These are phyloP conservation scores for Besnoitia besnoiti DNA, from an alignment of 169 alveolate genomes.

Conservation along the genomic window DNA sequence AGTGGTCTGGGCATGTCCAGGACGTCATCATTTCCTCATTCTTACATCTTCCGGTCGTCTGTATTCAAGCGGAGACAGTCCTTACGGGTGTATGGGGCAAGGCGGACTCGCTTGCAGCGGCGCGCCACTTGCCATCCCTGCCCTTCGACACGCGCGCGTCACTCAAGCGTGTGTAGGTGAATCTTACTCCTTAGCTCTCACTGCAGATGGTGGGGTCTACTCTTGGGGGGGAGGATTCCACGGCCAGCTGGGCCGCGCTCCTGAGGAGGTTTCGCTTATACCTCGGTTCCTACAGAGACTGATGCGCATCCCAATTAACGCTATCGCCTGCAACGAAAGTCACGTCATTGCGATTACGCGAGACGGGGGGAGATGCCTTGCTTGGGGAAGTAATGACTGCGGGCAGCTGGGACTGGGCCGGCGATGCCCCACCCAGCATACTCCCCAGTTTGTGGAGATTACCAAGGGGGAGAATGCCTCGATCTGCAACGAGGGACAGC, in stretches of 20 bases:
- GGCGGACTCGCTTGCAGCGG: not conserved
- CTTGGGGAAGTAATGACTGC: conserved; percentile 90
- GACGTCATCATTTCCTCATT: not conserved
- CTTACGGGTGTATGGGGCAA: not conserved
- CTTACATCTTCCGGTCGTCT: not conserved
- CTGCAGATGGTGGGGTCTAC: conserved; percentile 84
- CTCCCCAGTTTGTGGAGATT: conserved; percentile 41
- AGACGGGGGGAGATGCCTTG: conserved; percentile 76
- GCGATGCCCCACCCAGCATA: conserved; percentile 14
- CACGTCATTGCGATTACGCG: conserved; percentile 85
- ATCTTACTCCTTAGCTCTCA: conserved; percentile 83
- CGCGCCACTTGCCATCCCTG: not conserved
- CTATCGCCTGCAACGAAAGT: conserved; percentile 85
- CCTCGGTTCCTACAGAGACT: conserved; percentile 83
- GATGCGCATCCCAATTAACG: conserved; percentile 63
- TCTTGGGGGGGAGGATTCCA: conserved; percentile 92
- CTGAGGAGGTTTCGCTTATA: conserved; percentile 79
- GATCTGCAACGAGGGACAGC: not conserved
- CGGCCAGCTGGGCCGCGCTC: conserved; percentile 87
- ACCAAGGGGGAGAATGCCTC: not conserved
- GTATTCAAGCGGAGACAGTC: conserved; percentile 2
- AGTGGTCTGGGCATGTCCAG: not conserved
- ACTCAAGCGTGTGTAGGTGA: conserved; percentile 77
- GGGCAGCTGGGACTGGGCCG: conserved; percentile 84
- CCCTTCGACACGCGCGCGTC: not conserved